A percentile compares a stretch with the other conserved stretches of the same genome.
These are phyloP conservation scores for Cupressus sempervirens DNA, from an alignment of 75 land plant genomes.

Conservation along the genomic window DNA sequence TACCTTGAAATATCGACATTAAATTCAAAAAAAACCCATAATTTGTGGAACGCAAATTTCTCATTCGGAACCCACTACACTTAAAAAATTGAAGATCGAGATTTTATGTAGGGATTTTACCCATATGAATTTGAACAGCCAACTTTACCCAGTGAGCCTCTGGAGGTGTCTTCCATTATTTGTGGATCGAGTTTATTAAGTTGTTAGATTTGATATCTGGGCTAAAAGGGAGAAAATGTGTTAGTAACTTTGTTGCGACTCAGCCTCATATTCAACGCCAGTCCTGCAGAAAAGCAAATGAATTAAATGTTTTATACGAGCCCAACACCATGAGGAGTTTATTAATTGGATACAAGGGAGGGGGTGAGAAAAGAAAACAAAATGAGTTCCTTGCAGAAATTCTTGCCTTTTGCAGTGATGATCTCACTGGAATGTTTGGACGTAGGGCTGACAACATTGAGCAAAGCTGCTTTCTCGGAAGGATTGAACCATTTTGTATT, in stretches of 20 bases:
- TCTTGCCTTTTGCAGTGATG: conserved; percentile 24
- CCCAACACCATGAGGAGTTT: not conserved
- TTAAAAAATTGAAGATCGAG: too few species aligned
- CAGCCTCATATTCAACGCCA: too few species aligned
- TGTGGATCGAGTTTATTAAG: too few species aligned
- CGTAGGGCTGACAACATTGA: conserved; percentile 23
- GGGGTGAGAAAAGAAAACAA: too few species aligned
- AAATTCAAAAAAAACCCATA: not conserved
- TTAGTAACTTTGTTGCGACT: too few species aligned
- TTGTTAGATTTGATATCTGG: too few species aligned
- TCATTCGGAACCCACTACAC: not conserved
- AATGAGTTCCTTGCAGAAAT: not conserved
- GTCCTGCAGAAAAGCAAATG: not conserved
- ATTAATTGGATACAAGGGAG: not conserved
- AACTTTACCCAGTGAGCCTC: too few species aligned
- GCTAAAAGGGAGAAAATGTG: too few species aligned
- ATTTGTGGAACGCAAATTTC: not conserved
- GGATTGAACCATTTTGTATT: conserved; percentile 42
- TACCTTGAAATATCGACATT: not conserved
- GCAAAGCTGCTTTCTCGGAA: conserved; percentile 34
- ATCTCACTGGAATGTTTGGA: conserved; percentile 18
- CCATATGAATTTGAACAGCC: too few species aligned
- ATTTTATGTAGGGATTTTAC: too few species aligned
- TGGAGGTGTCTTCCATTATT: too few species aligned
- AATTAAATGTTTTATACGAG: too few species aligned